These are phyloP conservation scores for Cladophialophora chaetospira DNA, from an alignment of 2,329 filamentous ascomycete species.

Conservation along the genomic window DNA sequence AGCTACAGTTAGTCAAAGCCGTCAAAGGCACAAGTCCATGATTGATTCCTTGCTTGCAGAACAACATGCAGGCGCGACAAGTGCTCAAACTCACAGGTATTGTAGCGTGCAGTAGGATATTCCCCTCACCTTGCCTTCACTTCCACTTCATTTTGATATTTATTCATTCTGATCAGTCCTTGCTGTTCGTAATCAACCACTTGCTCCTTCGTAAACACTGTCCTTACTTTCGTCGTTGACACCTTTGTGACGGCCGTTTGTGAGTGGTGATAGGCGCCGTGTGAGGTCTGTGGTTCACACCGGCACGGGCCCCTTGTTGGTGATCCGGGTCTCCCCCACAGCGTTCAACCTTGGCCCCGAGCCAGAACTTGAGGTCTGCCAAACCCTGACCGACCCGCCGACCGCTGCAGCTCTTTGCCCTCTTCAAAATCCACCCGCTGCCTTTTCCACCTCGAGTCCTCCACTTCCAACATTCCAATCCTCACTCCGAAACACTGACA, in stretches of 20 bases:
- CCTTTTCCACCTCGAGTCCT: neutral
- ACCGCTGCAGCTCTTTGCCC: neutral
- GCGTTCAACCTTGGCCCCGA: neutral
- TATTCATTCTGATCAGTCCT: neutral
- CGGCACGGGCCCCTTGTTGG: neutral
- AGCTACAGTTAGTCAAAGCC: neutral
- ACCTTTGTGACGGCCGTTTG: neutral
- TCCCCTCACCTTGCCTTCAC: conserved; percentile 10
- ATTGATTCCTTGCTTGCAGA: neutral
- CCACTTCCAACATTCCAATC: conserved; percentile 28
- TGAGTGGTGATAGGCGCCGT: neutral
- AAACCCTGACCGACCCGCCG: neutral
- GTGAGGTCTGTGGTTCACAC: neutral
- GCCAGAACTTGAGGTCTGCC: neutral
- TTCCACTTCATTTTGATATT: neutral
- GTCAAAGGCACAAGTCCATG: neutral
- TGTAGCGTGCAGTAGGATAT: neutral
- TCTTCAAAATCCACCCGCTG: neutral
- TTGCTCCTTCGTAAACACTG: neutral
- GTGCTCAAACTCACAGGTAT: neutral
- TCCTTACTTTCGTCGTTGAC: neutral
- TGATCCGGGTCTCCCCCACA: neutral
- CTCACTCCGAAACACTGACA: conserved; percentile 3
- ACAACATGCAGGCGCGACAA: neutral
- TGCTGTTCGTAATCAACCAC: neutral